These are phyloP conservation scores for Cyclanthera cordifolia DNA, from an alignment of 306 rosid genomes.

Conservation along the genomic window DNA sequence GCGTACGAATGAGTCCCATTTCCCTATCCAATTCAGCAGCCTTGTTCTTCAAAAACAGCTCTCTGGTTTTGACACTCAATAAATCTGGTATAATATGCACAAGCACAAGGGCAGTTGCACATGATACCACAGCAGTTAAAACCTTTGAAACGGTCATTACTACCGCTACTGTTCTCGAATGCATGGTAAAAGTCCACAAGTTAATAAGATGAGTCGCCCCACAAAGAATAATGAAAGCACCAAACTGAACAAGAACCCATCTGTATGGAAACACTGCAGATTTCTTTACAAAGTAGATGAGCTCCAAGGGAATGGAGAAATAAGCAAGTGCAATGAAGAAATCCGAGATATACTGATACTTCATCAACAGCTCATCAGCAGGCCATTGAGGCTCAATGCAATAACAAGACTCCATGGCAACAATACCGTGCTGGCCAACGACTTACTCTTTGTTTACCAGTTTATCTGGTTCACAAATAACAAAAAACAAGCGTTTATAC, in stretches of 20 bases:
- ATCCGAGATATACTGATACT: slow-evolving; percentile 21
- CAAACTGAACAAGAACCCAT: slow-evolving; percentile 94
- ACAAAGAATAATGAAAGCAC: slow-evolving; percentile 72
- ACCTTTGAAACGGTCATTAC: slow-evolving; percentile 19
- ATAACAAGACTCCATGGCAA: slow-evolving; percentile 14
- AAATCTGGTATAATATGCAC: slow-evolving; percentile 21
- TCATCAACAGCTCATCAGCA: slow-evolving; percentile 15
- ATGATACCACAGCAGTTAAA: slow-evolving; percentile 20
- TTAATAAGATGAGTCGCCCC: slow-evolving; percentile 21
- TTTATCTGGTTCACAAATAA: not conserved
- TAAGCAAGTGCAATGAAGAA: slow-evolving; percentile 59
- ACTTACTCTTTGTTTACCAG: slow-evolving; percentile 37
- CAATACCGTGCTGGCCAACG: not conserved
- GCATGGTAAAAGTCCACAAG: slow-evolving; percentile 19
- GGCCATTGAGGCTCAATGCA: slow-evolving; percentile 19
- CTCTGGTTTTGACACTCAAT: slow-evolving; percentile 18
- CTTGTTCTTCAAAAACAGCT: slow-evolving; percentile 19
- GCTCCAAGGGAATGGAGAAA: slow-evolving; percentile 36
- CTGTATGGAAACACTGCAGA: slow-evolving; percentile 20
- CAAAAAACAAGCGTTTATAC: no score
- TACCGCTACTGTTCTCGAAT: slow-evolving; percentile 16
- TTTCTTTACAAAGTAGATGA: slow-evolving; percentile 22
- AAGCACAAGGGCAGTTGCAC: slow-evolving; percentile 22
- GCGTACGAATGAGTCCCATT: slow-evolving; percentile 19
- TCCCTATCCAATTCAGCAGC: slow-evolving; percentile 20